phyloP scores from a whole-genome alignment of 192 early-diverging fungal genomes.

The Thamnidium elegans region DNA sequence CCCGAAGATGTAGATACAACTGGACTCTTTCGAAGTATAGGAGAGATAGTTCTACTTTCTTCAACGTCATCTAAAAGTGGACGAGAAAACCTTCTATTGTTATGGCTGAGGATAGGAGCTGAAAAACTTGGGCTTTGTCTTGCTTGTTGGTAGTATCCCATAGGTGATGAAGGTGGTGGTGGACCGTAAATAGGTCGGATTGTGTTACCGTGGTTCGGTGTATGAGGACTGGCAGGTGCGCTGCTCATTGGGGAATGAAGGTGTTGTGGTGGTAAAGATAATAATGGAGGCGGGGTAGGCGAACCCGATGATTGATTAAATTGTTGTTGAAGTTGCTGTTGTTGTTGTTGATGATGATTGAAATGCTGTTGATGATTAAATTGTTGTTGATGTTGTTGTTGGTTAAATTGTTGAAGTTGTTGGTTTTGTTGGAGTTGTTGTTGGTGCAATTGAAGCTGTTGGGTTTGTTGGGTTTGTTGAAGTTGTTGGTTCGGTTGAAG shows the following conservation, averaged over 20 bases:
- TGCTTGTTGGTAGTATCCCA: background rate
- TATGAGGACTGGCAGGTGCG: constrained; percentile 3
- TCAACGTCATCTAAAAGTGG: constrained; percentile 16
- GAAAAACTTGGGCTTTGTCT: constrained; percentile 18
- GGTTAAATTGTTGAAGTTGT: background rate
- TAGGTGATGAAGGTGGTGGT: background rate
- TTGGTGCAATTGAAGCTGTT: background rate
- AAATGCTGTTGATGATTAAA: background rate
- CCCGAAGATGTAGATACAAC: constrained; percentile 11
- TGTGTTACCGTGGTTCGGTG: background rate
- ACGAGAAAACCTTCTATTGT: constrained; percentile 1
- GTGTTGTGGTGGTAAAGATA: background rate
- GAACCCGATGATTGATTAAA: too few species aligned
- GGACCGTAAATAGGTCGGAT: constrained; percentile 6
- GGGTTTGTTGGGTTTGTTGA: background rate
- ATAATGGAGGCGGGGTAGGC: background rate
- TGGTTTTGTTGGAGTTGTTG: background rate
- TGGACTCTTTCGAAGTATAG: constrained; percentile 11
- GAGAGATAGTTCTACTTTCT: background rate
- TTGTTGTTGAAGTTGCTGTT: too few species aligned
- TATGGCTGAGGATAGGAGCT: constrained; percentile 1
- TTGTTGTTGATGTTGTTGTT: background rate
- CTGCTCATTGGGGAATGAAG: background rate
- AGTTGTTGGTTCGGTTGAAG: background rate
- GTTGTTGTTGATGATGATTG: too few species aligned